phyloP scores from a whole-genome alignment of 106 monocot species.

The Dactylorhiza incarnata region DNA sequence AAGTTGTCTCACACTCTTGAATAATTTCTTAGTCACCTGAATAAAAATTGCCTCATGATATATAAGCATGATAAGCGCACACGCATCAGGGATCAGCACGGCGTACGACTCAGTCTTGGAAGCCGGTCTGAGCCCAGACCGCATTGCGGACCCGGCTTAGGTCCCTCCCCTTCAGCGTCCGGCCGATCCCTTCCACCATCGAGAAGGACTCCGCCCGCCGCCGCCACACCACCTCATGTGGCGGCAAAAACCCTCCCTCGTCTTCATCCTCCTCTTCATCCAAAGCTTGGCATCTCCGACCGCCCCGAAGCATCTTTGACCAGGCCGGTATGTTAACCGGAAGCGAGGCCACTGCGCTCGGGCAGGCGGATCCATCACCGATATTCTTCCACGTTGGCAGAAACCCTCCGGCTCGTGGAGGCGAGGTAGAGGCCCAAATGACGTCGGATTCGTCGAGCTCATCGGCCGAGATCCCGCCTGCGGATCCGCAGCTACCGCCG shows the following conservation, averaged over 20 bases:
- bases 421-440: slow-evolving; percentile 5
- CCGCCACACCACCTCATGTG: slow-evolving; percentile 54
- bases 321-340: slow-evolving; percentile 66
- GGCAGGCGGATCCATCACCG: neutral
- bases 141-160: slow-evolving; percentile 67
- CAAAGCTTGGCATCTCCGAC: neutral
- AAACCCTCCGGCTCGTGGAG: neutral
- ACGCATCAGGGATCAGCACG: neutral
- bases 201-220: slow-evolving; percentile 47
- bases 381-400: neutral
- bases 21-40: too few relatives aligned
- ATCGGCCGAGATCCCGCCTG: slow-evolving; percentile 34
- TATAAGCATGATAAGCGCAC: too few relatives aligned
- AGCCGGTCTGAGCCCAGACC: slow-evolving; percentile 67
- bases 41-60: too few relatives aligned
- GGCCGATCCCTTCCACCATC: slow-evolving; percentile 56
- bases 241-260: slow-evolving; percentile 33
- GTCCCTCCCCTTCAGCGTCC: slow-evolving; percentile 79
- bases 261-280: slow-evolving; percentile 18
- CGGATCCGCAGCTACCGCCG: slow-evolving; percentile 6
- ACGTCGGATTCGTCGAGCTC: slow-evolving; percentile 60
- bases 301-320: slow-evolving; percentile 42
- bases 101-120: slow-evolving; percentile 40
- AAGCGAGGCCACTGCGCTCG: slow-evolving; percentile 19
- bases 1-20: too few relatives aligned